Percentiles rank a stretch among this genome's conserved stretches.
These are phyloP conservation scores for Spergularia bocconei DNA, from an alignment of 148 eudicot genomes.

Conservation along the genomic window DNA sequence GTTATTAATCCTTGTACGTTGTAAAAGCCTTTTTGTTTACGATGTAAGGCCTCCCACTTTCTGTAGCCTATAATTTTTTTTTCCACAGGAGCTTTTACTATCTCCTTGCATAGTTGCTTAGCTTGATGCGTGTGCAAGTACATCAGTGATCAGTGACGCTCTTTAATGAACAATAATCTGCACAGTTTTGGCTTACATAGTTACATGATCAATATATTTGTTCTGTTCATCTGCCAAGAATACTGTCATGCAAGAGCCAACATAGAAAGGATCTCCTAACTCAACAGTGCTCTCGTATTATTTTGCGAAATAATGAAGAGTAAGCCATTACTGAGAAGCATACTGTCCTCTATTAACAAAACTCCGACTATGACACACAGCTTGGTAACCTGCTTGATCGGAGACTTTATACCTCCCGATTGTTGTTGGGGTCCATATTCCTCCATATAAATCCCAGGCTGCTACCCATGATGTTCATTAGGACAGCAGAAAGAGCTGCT, in stretches of 20 bases:
- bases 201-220: too few relatives aligned
- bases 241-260: too few relatives aligned
- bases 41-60: neutral
- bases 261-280: neutral
- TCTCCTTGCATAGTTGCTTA: constrained; percentile 1
- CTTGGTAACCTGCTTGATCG: neutral
- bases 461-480: constrained; percentile 75
- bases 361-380: neutral
- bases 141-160: neutral
- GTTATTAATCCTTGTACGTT: neutral
- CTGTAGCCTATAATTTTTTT: neutral
- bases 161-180: too few relatives aligned
- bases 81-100: neutral
- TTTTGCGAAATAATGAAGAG: neutral
- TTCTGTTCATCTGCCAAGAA: too few relatives aligned
- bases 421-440: constrained; percentile 34
- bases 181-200: too few relatives aligned
- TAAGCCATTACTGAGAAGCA: neutral
- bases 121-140: neutral
- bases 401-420: neutral
- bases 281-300: neutral
- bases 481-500: constrained; percentile 61
- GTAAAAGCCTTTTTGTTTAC: neutral
- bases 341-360: neutral
- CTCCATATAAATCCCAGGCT: constrained; percentile 68